A percentile compares a stretch with the other conserved stretches of the same genome.
Conservation (phyloP, 1,284 basidiomycete genomes). For the Hypsizygus ulmarius region DNA sequence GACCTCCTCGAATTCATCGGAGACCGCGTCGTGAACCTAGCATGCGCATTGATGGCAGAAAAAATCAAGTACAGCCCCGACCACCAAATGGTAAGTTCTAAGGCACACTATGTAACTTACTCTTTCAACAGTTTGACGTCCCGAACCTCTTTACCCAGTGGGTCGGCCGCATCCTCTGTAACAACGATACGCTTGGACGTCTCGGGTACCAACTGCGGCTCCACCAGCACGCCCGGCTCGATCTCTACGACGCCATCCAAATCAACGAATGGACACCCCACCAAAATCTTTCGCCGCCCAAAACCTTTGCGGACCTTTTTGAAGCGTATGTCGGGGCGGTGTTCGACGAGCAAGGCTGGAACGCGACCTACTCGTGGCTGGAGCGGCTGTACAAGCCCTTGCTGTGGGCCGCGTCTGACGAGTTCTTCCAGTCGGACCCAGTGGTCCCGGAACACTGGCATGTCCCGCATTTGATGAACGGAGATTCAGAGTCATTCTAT, state of each 20-base stretch:
- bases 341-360: slow-evolving; percentile 28
- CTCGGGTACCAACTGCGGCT: slow-evolving; percentile 28
- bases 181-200: slow-evolving; percentile 32
- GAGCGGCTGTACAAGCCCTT: slow-evolving; percentile 25
- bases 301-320: slow-evolving; percentile 32
- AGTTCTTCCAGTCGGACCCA: slow-evolving; percentile 5
- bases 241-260: slow-evolving; percentile 13
- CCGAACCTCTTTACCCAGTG: background rate
- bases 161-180: slow-evolving; percentile 21
- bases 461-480: no score
- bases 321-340: slow-evolving; percentile 31
- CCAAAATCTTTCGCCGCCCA: slow-evolving; percentile 23
- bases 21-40: slow-evolving; percentile 31
- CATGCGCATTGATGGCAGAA: slow-evolving; percentile 27
- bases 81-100: slow-evolving; percentile 25
- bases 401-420: slow-evolving; percentile 25
- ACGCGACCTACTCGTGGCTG: slow-evolving; percentile 24
- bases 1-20: slow-evolving; percentile 34
- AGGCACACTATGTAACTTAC: no score
- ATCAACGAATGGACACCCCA: slow-evolving; percentile 15
- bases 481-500: no score
- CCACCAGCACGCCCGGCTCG: slow-evolving; percentile 24
- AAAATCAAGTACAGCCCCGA: slow-evolving; percentile 25
- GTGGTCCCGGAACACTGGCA: no score
- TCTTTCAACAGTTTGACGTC: background rate